Base-by-base conservation (phyloP, 2,329 filamentous ascomycete genomes). In the Exophiala xenobiotica region DNA sequence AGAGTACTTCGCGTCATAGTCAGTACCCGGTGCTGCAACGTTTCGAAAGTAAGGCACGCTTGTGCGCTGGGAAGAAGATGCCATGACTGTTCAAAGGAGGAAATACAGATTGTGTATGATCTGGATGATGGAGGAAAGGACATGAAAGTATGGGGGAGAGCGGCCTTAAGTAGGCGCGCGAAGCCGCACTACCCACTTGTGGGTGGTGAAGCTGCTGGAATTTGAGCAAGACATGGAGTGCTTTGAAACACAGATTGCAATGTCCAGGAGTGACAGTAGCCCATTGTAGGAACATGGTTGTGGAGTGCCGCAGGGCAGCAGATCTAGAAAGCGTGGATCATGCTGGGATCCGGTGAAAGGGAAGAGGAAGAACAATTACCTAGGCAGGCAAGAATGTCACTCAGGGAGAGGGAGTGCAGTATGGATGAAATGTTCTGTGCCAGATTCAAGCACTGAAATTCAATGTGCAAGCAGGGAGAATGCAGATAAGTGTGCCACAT, bases 1-100 rank as follows among this genome's bases (percentile, higher is more conserved):
- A 6, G 52, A 37, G 49, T 68, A 69, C 68, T 70, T 63, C 40
- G 20, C 19, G 9, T 18, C 19, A 26, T 63, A 53, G 57, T 70
- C 63, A 63, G 67, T 59, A 53, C 58, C 57, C 27, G 58, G 56
- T n/a, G 60, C 38, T 19, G 56, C 47, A 47, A 66, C 57, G 41
- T 62, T 56, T n/a, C 64, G 60, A 26, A 65, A 61, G 27, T 64
- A 53, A 2, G 46, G 22, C 16, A 48, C 16, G 20, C 29, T 16
- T 12, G 26, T 9, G n/a, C 16, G 35, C 35, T 3, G 11, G n/a
- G n/a, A 14, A 11, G 19, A 9, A 12, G 41, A 43, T 8, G 22
- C 16, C 14, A 31, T 43, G 47, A 7, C 7, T 37, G 47, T 14
- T 35, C 6, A 9, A 2, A n/a, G 8, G 22, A 11, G 19, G 9